These are phyloP conservation scores for Hemisphaericaspora xylofermentans DNA, from an alignment of 1,139 yeast genomes.

Conservation along the genomic window DNA sequence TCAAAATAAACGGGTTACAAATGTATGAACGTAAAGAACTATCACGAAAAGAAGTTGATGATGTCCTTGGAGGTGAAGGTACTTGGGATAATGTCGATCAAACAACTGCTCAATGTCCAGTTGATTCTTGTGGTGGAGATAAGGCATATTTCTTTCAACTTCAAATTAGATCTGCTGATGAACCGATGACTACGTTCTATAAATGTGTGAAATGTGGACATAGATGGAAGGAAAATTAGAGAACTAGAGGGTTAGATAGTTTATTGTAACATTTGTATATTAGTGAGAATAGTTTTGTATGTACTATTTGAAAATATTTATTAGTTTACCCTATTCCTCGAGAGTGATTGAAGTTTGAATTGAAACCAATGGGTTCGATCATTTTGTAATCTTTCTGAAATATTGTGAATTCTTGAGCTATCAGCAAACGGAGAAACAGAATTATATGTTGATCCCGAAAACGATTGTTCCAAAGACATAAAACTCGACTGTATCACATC, in stretches of 20 bases:
- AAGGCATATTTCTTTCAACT: conserved; percentile 96
- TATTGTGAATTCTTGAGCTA: conserved; percentile 5
- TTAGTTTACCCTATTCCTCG: conserved; percentile 3
- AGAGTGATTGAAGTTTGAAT: conserved; percentile 9
- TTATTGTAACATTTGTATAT: conserved; percentile 2
- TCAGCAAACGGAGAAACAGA: conserved; percentile 4
- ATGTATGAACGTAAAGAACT: conserved; percentile 82
- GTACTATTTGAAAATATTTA: neutral
- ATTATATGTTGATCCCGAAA: neutral
- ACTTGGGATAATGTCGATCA: conserved; percentile 99
- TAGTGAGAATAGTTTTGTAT: conserved; percentile 1
- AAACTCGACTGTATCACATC: conserved; percentile 6
- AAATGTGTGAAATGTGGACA: conserved; percentile 90
- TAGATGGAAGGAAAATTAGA: conserved; percentile 93
- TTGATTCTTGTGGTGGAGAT: conserved; percentile 79
- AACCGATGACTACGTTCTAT: conserved; percentile 95
- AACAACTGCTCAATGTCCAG: conserved; percentile 85
- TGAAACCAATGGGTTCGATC: conserved; percentile 12
- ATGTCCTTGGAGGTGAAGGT: conserved; percentile 94
- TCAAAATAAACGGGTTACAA: conserved; percentile 78
- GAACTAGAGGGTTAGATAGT: neutral
- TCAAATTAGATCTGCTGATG: conserved; percentile 91
- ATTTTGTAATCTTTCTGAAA: conserved; percentile 6
- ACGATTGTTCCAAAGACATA: conserved; percentile 5
- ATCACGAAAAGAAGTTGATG: conserved; percentile 89